phyloP scores from a whole-genome alignment of 1,284 basidiomycete species.

The Cutaneotrichosporon mucoides region DNA sequence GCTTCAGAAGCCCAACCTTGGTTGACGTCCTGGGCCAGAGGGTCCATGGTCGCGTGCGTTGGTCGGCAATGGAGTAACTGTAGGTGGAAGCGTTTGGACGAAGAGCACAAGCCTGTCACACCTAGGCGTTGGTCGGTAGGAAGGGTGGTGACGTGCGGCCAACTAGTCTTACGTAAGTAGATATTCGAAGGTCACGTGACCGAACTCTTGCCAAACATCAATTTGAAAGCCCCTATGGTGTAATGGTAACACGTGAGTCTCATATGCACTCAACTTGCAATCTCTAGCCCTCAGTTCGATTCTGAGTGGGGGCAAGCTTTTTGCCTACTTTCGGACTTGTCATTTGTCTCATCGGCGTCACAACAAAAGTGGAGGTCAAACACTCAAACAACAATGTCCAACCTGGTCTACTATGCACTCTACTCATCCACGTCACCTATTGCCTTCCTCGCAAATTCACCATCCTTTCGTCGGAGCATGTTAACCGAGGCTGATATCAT shows the following conservation, averaged over 20 bases:
- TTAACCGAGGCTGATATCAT: no score
- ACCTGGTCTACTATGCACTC: no score
- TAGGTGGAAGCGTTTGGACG: neutral
- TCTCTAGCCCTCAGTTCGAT: constrained; percentile 12
- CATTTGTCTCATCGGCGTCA: no score
- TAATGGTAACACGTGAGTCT: constrained; percentile 12
- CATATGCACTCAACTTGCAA: neutral
- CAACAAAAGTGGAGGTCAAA: no score
- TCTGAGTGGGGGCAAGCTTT: constrained; percentile 8
- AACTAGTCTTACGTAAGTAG: neutral
- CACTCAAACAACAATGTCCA: no score
- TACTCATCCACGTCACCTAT: no score
- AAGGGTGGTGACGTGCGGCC: neutral
- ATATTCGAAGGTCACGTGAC: neutral
- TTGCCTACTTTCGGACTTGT: neutral
- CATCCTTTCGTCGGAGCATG: no score
- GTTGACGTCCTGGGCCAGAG: constrained; percentile 21
- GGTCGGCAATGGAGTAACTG: neutral
- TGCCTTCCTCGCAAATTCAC: no score
- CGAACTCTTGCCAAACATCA: neutral
- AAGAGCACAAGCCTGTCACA: neutral
- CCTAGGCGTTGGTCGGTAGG: no score
- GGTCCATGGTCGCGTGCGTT: constrained; percentile 18
- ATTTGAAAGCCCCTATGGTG: constrained; percentile 1
- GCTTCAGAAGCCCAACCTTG: constrained; percentile 14